Evolutionary conservation across 805 yeast species (phyloP), one percentile per base, ranked within the genome.

Genomic region (Ascoidea tarda): DNA sequence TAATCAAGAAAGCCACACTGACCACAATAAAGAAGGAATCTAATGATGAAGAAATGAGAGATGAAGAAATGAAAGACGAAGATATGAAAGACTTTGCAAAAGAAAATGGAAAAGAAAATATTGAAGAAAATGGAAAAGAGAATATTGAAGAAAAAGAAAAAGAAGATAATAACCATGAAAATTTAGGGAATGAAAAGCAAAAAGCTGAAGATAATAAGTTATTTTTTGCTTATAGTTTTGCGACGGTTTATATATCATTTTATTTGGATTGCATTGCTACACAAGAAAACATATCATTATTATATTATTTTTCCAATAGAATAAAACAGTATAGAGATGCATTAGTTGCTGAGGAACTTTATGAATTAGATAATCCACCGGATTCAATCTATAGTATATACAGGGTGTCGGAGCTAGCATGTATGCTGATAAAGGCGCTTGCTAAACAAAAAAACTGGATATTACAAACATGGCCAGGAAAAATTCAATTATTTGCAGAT

Each of bases 391-490:
- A 66, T 14, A 73, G 75, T 38, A 66, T 88, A 45, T 89, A 87
- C 60, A 64, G 79, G 46, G 69, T 87, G 10, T 76, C 95, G 1
- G 96, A 89, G 59, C 64, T 89, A 46, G 71, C 88, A 1, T 95
- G 86, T 63, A 65, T 84, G 53, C 68, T 79, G 5, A 71, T 88
- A 49, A 76, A 81, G 52, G 79, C 76, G 53, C 66, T 79, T 31
- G 77, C 82, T 47, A 81, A 76, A 31, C 60, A 66, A 31, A 80
- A 75, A 59, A 73, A 72, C 48, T 87, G 96, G 95, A 75, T 76
- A 28, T 70, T 85, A 53, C 77, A 82, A 31, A 80, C 89, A 0
- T 89, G 90, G 80, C 95, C 96, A 0, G 95, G 91, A 1, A 84
- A 82, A 59, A 64, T 84, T 16, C 76, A 78, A 16, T 64, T 88